Evolutionary conservation across 2,329 filamentous ascomycete genomes (phyloP).

Genomic region (Calonectria hawksworthii): DNA sequence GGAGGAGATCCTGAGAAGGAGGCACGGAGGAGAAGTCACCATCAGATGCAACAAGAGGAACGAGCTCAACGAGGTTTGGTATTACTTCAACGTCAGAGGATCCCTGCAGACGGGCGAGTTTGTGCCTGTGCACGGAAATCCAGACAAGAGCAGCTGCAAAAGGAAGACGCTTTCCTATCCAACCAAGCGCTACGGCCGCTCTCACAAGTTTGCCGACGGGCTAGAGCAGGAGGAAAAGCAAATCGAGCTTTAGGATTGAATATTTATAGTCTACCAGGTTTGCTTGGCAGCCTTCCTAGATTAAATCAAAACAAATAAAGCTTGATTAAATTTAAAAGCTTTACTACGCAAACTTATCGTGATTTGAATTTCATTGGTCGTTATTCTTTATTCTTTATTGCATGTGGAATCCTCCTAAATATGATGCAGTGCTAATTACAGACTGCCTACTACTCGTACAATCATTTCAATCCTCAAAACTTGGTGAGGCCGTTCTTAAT

Average conservation of each 20-base stretch:
- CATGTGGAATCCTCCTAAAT: background rate
- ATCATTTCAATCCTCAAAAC: background rate
- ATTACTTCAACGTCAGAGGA: background rate
- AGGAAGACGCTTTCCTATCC: too few relatives aligned
- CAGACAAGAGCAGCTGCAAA: too few relatives aligned
- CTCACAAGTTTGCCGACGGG: background rate
- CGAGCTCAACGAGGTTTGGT: background rate
- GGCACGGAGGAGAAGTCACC: background rate
- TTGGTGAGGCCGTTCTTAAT: conserved; percentile 10
- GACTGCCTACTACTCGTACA: background rate
- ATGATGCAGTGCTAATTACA: background rate
- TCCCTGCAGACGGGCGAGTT: background rate
- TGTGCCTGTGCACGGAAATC: too few relatives aligned
- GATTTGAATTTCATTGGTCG: background rate
- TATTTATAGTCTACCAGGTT: background rate
- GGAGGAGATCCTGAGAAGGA: background rate
- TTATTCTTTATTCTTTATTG: background rate
- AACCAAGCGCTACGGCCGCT: background rate
- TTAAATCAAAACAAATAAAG: background rate
- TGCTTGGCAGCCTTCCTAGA: background rate
- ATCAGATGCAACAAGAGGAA: background rate
- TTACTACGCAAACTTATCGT: too few relatives aligned
- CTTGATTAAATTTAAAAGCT: background rate
- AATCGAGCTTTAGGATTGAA: background rate
- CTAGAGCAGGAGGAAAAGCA: background rate